Percentiles rank a stretch among this genome's conserved stretches.
Conservation (phyloP, 2,329 filamentous ascomycete species). For the Hysterium pulicare region DNA sequence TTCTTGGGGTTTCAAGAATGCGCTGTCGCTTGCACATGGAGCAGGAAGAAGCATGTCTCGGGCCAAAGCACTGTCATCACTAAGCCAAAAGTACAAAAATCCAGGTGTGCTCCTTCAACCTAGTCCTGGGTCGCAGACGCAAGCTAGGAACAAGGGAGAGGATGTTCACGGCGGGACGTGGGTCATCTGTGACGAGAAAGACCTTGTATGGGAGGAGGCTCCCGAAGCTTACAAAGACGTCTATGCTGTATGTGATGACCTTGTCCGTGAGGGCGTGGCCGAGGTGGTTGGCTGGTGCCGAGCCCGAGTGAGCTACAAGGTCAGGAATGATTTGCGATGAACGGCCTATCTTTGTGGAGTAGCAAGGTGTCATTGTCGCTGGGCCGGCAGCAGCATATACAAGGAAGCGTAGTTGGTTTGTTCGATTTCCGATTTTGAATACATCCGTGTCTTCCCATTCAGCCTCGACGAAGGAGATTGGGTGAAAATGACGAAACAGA, state of each 20-base stretch:
- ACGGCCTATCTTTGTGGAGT: no score
- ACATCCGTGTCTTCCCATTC: no score
- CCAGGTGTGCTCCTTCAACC: constrained; percentile 25
- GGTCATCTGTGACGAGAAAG: constrained; percentile 38
- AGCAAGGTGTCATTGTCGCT: no score
- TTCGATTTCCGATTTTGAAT: no score
- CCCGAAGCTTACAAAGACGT: constrained; percentile 40
- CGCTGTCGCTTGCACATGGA: constrained; percentile 36
- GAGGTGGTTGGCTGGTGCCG: constrained; percentile 29
- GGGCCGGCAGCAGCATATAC: no score
- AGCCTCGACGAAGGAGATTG: no score
- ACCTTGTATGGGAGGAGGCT: constrained; percentile 39
- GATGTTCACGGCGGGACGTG: constrained; percentile 27
- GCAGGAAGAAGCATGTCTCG: constrained; percentile 39
- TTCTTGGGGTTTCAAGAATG: constrained; percentile 28
- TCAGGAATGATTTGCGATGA: constrained; percentile 34
- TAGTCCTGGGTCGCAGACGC: constrained; percentile 4
- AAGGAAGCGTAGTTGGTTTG: no score
- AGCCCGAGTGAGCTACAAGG: constrained; percentile 38
- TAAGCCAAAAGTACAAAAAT: constrained; percentile 33
- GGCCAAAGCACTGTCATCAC: constrained; percentile 28
- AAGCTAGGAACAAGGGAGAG: constrained; percentile 1
- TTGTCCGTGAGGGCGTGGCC: constrained; percentile 31
- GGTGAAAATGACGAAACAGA: no score
- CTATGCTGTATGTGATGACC: constrained; percentile 33